These are phyloP conservation scores for Ceratocystis harringtonii DNA, from an alignment of 2,329 filamentous ascomycete genomes.

Conservation along the genomic window DNA sequence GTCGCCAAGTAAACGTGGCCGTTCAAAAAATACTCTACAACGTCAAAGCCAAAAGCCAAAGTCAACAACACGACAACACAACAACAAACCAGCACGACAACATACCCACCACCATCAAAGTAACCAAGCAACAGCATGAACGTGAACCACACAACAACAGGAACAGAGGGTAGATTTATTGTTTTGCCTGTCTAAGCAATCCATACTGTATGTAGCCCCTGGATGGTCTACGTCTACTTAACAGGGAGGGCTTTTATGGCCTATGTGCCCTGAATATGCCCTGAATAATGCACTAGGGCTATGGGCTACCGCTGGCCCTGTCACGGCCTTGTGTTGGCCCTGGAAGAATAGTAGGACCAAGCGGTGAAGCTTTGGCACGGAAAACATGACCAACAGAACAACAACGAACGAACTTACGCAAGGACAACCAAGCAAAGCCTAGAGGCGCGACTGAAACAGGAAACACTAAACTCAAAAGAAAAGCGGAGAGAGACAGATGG, in stretches of 20 bases:
- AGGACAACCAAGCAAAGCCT: not conserved
- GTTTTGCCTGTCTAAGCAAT: too few relatives aligned
- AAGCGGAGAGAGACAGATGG: not conserved
- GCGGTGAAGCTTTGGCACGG: not conserved
- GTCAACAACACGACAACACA: not conserved
- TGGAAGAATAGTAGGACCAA: not conserved
- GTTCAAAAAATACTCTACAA: not conserved
- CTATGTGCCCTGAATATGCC: not conserved
- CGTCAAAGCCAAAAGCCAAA: conserved; percentile 3
- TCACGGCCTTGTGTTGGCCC: not conserved
- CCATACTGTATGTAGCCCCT: not conserved
- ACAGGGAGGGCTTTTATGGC: not conserved
- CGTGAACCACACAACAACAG: not conserved
- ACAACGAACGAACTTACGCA: not conserved
- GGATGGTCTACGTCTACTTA: not conserved
- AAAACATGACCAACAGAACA: not conserved
- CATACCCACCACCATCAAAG: not conserved
- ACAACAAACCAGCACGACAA: not conserved
- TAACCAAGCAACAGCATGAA: conserved; percentile 5
- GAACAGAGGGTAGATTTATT: not conserved
- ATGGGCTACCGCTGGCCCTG: not conserved
- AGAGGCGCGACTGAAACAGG: conserved; percentile 2
- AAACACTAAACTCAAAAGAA: not conserved
- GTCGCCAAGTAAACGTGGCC: conserved; percentile 14
- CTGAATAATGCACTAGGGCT: not conserved